These are phyloP conservation scores for Arthroderma sp. DNA, from an alignment of 2,329 filamentous ascomycete species.

Conservation along the genomic window DNA sequence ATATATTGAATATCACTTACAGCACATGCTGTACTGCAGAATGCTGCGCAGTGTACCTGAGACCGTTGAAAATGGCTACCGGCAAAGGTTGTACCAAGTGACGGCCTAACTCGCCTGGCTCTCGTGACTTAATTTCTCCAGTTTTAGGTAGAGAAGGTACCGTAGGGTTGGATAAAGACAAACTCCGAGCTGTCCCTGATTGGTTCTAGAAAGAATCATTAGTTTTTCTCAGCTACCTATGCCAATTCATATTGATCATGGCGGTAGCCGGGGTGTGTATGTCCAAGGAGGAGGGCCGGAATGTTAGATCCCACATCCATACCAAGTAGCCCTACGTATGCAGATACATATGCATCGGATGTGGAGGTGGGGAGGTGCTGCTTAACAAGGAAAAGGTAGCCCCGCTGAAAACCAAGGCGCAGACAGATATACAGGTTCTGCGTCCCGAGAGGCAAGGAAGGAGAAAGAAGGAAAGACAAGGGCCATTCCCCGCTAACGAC, in stretches of 20 bases:
- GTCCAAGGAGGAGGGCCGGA: too few species aligned
- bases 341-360: too few species aligned
- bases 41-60: slow-evolving; percentile 41
- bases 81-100: slow-evolving; percentile 29
- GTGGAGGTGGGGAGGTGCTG: too few species aligned
- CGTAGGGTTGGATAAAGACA: background rate
- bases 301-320: too few species aligned
- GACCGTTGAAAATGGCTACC: slow-evolving; percentile 34
- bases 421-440: background rate
- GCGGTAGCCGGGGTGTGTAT: too few species aligned
- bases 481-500: slow-evolving; percentile 9
- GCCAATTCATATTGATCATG: too few species aligned
- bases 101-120: background rate
- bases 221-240: too few species aligned
- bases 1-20: slow-evolving; percentile 32
- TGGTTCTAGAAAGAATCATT: too few species aligned
- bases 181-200: background rate
- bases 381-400: background rate
- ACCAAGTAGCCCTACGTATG: too few species aligned
- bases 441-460: slow-evolving; percentile 2
- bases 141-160: background rate
- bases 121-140: slow-evolving; percentile 1
- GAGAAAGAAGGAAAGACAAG: slow-evolving; percentile 5
- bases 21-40: slow-evolving; percentile 39
- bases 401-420: background rate